Evolutionary conservation across 108 stramenopile species (phyloP).

Genomic region (Nitzschia palea): DNA sequence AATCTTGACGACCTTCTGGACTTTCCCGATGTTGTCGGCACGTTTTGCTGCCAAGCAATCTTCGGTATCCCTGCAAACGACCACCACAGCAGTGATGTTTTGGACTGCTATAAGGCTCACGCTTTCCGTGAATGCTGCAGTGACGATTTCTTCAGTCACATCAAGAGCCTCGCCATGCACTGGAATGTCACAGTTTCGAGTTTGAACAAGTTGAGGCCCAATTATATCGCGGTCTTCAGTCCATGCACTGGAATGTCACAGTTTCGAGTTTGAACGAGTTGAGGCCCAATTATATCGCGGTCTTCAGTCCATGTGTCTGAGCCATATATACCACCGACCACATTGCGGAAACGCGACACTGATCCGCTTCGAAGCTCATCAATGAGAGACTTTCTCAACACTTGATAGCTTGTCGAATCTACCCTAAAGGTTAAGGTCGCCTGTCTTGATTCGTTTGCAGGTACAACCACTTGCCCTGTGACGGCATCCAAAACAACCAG

Average conservation of each 20-base stretch:
- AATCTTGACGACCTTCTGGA: constrained; percentile 25
- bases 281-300: constrained; percentile 60
- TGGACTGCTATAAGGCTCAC: not conserved
- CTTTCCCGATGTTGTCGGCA: no score
- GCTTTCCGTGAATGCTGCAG: constrained; percentile 8
- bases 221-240: constrained; percentile 56
- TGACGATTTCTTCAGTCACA: not conserved
- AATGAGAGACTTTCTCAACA: constrained; percentile 28
- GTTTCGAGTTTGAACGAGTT: constrained; percentile 25
- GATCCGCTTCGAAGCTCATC: constrained; percentile 23
- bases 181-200: constrained; percentile 20
- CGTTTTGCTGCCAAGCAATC: constrained; percentile 4
- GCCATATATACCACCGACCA: constrained; percentile 81
- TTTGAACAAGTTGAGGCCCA: constrained; percentile 49
- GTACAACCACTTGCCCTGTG: constrained; percentile 68
- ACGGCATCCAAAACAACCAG: constrained; percentile 75
- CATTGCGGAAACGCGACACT: constrained; percentile 56
- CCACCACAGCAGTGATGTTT: constrained; percentile 5
- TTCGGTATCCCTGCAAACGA: constrained; percentile 12
- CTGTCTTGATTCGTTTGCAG: constrained; percentile 47
- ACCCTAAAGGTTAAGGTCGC: constrained; percentile 58
- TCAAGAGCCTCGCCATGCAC: not conserved
- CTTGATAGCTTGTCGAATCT: constrained; percentile 45
- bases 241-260: constrained; percentile 47
- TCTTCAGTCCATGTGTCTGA: constrained; percentile 69